A percentile compares a stretch with the other conserved stretches of the same genome.
These are phyloP conservation scores for Apiotrichum laibachii DNA, from an alignment of 1,284 basidiomycete genomes.

Conservation along the genomic window DNA sequence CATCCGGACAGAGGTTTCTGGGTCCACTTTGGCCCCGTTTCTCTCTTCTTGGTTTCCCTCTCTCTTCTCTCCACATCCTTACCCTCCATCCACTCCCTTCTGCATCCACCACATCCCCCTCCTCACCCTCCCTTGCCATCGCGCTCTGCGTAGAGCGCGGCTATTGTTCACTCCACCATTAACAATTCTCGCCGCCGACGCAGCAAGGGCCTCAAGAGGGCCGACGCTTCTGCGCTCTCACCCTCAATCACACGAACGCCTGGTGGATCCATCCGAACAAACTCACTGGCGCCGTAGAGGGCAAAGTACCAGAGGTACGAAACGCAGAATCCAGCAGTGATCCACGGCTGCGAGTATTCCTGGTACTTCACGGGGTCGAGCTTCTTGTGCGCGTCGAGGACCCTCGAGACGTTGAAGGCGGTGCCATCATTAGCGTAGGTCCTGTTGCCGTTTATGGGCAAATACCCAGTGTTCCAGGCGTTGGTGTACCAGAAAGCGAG, in stretches of 20 bases:
- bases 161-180: slow-evolving; percentile 26
- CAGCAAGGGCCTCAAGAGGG: slow-evolving; percentile 7
- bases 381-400: slow-evolving; percentile 33
- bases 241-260: no score
- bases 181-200: slow-evolving; percentile 13
- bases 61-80: no score
- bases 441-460: slow-evolving; percentile 33
- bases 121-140: not conserved
- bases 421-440: slow-evolving; percentile 31
- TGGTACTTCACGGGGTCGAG: slow-evolving; percentile 39
- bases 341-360: slow-evolving; percentile 38
- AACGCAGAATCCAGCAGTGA: slow-evolving; percentile 35
- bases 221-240: slow-evolving; percentile 6
- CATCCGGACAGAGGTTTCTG: no score
- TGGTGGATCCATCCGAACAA: no score
- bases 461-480: slow-evolving; percentile 35
- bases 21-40: no score
- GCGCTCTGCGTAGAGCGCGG: slow-evolving; percentile 13
- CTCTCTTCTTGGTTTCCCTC: no score
- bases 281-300: slow-evolving; percentile 27
- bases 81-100: no score
- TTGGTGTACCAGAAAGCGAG: slow-evolving; percentile 30
- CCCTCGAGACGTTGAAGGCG: slow-evolving; percentile 43
- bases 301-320: slow-evolving; percentile 43
- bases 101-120: no score